These are phyloP conservation scores for Populus nigra DNA, from an alignment of 345 rosid genomes.

Conservation along the genomic window DNA sequence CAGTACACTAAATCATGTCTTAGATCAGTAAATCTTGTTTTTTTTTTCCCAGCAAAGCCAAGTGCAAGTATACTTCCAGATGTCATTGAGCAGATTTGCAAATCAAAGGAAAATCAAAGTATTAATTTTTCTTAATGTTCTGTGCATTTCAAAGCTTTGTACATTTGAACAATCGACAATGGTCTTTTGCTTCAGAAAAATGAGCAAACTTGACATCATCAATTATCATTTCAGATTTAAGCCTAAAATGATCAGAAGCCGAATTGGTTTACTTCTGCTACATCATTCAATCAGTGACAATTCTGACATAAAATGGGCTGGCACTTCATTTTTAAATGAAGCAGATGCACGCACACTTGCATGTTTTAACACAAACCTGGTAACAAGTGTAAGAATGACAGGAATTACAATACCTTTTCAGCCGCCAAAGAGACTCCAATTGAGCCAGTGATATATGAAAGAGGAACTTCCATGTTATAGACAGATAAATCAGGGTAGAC, in stretches of 20 bases:
- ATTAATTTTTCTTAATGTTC: background rate
- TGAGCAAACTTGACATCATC: background rate
- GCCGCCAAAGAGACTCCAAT: slow-evolving; percentile 74
- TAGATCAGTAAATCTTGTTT: background rate
- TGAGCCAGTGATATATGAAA: slow-evolving; percentile 63
- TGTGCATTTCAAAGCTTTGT: background rate
- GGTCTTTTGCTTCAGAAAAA: background rate
- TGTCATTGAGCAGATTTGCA: background rate
- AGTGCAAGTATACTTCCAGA: background rate
- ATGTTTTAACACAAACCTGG: background rate
- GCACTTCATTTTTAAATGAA: background rate
- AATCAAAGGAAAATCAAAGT: background rate
- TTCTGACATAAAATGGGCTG: background rate
- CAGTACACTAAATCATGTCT: background rate
- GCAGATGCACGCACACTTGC: background rate
- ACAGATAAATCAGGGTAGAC: slow-evolving; percentile 72
- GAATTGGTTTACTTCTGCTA: background rate
- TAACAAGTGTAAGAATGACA: background rate
- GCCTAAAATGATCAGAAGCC: background rate
- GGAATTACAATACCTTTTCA: slow-evolving; percentile 56
- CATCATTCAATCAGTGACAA: background rate
- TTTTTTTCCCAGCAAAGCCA: background rate
- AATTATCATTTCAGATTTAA: background rate
- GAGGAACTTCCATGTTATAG: slow-evolving; percentile 76
- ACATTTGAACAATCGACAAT: background rate